These are phyloP conservation scores for Echinochloa phyllopogon DNA, from an alignment of 176 grass and related monocot genomes.

Conservation along the genomic window DNA sequence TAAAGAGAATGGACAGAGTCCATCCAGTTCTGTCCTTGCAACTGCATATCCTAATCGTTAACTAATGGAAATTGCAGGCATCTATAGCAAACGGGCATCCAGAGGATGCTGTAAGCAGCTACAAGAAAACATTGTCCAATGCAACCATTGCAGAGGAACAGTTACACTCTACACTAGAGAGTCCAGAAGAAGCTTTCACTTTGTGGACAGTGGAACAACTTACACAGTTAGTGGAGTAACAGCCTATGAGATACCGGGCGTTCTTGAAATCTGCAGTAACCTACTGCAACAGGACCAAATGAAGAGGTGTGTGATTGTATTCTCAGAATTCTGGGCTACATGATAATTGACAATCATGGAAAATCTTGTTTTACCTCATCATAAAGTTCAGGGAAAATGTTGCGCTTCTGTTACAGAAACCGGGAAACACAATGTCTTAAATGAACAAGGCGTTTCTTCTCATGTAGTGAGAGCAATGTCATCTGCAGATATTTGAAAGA, in stretches of 20 bases:
- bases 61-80: constrained; percentile 53
- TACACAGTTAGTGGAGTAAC: neutral
- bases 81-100: constrained; percentile 71
- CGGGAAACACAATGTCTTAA: too few species aligned
- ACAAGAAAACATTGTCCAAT: constrained; percentile 38
- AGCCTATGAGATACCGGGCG: neutral
- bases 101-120: constrained; percentile 53
- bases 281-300: neutral
- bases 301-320: neutral
- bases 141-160: constrained; percentile 39
- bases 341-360: neutral
- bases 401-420: neutral
- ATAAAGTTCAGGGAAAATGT: neutral
- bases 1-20: neutral
- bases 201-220: constrained; percentile 53
- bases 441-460: too few species aligned
- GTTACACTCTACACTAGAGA: constrained; percentile 23
- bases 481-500: too few species aligned
- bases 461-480: too few species aligned
- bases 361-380: neutral
- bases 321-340: neutral
- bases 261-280: constrained; percentile 1
- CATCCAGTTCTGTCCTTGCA: neutral
- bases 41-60: constrained; percentile 17
- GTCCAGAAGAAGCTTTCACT: constrained; percentile 56